Base-by-base conservation (phyloP, 306 rosid species). In the Cucumis hystrix region DNA sequence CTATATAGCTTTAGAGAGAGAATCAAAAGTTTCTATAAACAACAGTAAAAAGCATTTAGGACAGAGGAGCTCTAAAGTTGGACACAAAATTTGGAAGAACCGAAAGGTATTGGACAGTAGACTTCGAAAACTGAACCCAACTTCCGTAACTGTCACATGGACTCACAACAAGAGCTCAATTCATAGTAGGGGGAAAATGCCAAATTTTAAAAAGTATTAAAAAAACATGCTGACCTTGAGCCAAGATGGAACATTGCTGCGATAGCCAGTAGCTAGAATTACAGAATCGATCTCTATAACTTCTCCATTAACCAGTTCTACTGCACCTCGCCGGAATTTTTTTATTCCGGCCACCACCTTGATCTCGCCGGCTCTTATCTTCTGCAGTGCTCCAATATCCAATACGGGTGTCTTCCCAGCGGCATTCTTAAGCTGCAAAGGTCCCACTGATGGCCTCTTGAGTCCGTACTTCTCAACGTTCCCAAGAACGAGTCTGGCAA, bases 191-290 rank as follows among this genome's bases (percentile, higher is more conserved):
- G 23, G 25, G 15, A 69, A 35, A 18, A 52, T 18, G 20, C 23
- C 20, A 69, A 40, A 73, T 47, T 13, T 17, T 52, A 6, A 41
- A 64, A 41, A 15, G 35, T 39, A 39, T 39, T 64, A 49, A 47
- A 21, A 63, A 79, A 59, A 43, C 9, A 13, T 25, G 41, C 90
- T 79, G 40, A 92, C 98, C 98, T 95, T 90, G 10, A 95, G 88
- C 98, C 98, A 95, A 45, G 96, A 92, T 76, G 98, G 98, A 69
- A 95, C 97, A 82, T 95, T 95, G 82, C 98, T 95, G 80, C 94
- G 84, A 54, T 95, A 95, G 11, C 98, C 97, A 71, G 98, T 92
- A 4, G 98, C 97, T 77, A 95, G 89, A 90, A 95, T 79, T 55
- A 95, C 93, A 45, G 93, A 89, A 87, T 95, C 97, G 79, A 90